These are phyloP conservation scores for Waltiozyma sp. DNA, from an alignment of 1,139 yeast species.

Conservation along the genomic window DNA sequence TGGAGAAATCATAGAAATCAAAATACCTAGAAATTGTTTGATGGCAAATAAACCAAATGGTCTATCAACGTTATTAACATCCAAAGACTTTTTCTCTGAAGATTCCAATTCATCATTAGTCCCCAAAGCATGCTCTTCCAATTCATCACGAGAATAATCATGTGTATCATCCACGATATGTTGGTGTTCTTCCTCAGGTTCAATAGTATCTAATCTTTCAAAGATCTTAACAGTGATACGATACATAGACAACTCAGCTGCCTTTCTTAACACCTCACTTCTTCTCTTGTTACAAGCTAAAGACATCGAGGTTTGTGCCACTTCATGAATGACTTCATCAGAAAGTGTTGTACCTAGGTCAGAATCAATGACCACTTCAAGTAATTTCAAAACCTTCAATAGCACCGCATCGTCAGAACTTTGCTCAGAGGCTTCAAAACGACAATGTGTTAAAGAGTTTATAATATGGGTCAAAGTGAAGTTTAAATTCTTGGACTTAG, in stretches of 20 bases:
- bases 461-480: constrained; percentile 36
- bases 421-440: constrained; percentile 93
- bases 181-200: constrained; percentile 32
- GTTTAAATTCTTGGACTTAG: constrained; percentile 37
- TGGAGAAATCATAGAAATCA: constrained; percentile 79
- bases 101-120: constrained; percentile 16
- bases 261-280: constrained; percentile 77
- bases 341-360: constrained; percentile 53
- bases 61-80: constrained; percentile 10
- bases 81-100: constrained; percentile 15
- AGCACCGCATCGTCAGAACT: constrained; percentile 87
- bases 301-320: constrained; percentile 82
- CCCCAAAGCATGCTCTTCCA: constrained; percentile 24
- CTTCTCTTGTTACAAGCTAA: constrained; percentile 89
- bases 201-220: constrained; percentile 43
- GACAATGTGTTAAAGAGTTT: constrained; percentile 81
- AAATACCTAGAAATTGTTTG: constrained; percentile 43
- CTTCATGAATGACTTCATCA: constrained; percentile 80
- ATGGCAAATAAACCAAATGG: constrained; percentile 28
- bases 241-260: constrained; percentile 81
- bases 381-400: constrained; percentile 64
- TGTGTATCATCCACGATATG: constrained; percentile 22
- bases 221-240: constrained; percentile 64
- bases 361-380: constrained; percentile 62
- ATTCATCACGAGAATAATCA: constrained; percentile 23